Percentiles rank a stretch among this genome's conserved stretches.
phyloP scores from a whole-genome alignment of 1,284 basidiomycete genomes.

The Tausonia pullulans region DNA sequence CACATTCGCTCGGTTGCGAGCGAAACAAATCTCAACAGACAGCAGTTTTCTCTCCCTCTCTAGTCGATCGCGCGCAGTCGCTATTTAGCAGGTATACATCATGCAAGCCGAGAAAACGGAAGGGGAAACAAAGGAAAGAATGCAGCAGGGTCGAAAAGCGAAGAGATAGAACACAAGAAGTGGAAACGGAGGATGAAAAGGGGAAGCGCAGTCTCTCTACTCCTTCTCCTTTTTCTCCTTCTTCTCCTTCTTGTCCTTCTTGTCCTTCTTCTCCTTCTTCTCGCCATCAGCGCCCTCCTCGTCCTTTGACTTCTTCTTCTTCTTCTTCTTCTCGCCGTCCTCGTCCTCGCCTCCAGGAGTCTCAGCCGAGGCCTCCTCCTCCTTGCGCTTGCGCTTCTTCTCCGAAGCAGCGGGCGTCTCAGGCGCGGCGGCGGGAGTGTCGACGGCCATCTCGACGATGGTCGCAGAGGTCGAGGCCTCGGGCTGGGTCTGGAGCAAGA shows the following conservation, averaged over 20 bases:
- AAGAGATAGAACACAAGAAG: not conserved
- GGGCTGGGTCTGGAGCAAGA: constrained; percentile 29
- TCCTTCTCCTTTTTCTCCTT: not conserved
- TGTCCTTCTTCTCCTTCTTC: constrained; percentile 14
- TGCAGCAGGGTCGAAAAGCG: not conserved
- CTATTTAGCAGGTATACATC: too few relatives aligned
- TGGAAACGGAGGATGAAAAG: not conserved
- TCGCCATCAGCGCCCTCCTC: constrained; percentile 42
- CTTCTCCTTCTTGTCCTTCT: constrained; percentile 2
- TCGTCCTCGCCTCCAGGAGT: constrained; percentile 32
- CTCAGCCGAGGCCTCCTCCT: constrained; percentile 27
- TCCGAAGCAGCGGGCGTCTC: constrained; percentile 28
- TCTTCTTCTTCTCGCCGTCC: constrained; percentile 48
- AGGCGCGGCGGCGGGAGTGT: constrained; percentile 39
- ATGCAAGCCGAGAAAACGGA: not conserved
- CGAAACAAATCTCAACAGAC: too few relatives aligned
- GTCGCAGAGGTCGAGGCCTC: constrained; percentile 22
- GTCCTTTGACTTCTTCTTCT: constrained; percentile 41
- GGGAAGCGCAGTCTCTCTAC: too few relatives aligned
- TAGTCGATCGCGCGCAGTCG: too few relatives aligned
- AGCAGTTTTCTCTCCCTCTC: too few relatives aligned
- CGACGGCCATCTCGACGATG: constrained; percentile 23
- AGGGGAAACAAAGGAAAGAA: not conserved
- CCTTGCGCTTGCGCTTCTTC: constrained; percentile 41
- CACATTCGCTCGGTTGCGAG: too few relatives aligned